phyloP scores from a whole-genome alignment of 2,329 filamentous ascomycete species.

The Hypoxylon sp. region DNA sequence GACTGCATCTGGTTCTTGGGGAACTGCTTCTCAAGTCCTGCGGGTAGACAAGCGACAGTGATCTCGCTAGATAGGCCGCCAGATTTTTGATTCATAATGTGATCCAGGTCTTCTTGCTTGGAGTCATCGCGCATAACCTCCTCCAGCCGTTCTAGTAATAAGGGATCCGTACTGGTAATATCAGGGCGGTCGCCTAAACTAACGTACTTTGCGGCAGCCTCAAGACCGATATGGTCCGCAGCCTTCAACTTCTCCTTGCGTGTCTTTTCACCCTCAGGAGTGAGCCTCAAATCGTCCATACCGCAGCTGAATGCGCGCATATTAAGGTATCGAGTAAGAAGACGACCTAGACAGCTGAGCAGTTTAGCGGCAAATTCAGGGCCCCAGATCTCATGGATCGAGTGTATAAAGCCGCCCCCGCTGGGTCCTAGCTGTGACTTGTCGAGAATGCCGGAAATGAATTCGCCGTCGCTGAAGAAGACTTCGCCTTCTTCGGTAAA shows the following conservation, averaged over 20 bases:
- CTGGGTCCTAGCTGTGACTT: constrained; percentile 94
- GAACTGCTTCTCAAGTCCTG: constrained; percentile 89
- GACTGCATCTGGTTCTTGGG: constrained; percentile 99
- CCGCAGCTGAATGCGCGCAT: constrained; percentile 98
- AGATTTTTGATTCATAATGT: constrained; percentile 82
- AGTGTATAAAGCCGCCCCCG: constrained; percentile 88
- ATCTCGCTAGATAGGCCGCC: constrained; percentile 81
- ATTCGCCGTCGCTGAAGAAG: constrained; percentile 86
- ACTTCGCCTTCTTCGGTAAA: constrained; percentile 83
- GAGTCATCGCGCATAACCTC: constrained; percentile 90
- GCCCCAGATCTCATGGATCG: constrained; percentile 93
- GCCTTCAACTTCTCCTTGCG: constrained; percentile 78
- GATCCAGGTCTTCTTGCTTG: constrained; percentile 92
- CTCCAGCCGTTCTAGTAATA: constrained; percentile 84
- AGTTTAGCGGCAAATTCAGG: constrained; percentile 88
- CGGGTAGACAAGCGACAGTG: constrained; percentile 83
- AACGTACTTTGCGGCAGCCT: constrained; percentile 90
- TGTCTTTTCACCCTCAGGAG: constrained; percentile 79
- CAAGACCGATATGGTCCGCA: constrained; percentile 78
- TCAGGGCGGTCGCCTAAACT: constrained; percentile 77
- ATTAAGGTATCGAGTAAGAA: constrained; percentile 90
- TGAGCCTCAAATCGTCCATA: constrained; percentile 94
- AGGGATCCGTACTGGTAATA: constrained; percentile 71
- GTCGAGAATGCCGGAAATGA: constrained; percentile 92
- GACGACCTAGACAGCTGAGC: constrained; percentile 88